These are phyloP conservation scores for Cutaneotrichosporon spelunceum DNA, from an alignment of 1,284 basidiomycete genomes.

Conservation along the genomic window DNA sequence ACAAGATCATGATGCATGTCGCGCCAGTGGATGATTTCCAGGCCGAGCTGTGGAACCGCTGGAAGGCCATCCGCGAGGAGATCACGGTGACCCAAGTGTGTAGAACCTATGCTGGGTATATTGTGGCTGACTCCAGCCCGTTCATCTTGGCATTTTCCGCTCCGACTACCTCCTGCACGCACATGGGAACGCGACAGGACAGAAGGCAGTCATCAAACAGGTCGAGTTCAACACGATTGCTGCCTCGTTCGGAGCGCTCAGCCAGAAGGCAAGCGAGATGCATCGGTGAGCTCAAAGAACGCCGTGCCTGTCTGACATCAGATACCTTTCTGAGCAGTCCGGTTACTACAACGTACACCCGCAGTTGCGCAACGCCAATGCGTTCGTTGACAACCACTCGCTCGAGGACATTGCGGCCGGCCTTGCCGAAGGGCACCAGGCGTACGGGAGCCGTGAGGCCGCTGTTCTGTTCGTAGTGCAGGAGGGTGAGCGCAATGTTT, in stretches of 20 bases:
- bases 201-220: slow-evolving; percentile 67
- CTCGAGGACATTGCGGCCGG: slow-evolving; percentile 69
- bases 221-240: slow-evolving; percentile 99
- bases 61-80: slow-evolving; percentile 69
- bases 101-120: not conserved
- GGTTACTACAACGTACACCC: slow-evolving; percentile 64
- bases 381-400: slow-evolving; percentile 73
- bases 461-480: slow-evolving; percentile 82
- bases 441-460: slow-evolving; percentile 57
- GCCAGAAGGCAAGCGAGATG: slow-evolving; percentile 67
- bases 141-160: slow-evolving; percentile 89
- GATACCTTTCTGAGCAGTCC: slow-evolving; percentile 66
- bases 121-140: slow-evolving; percentile 55
- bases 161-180: slow-evolving; percentile 92
- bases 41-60: slow-evolving; percentile 77
- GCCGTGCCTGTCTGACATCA: slow-evolving; percentile 39
- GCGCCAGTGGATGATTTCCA: slow-evolving; percentile 84
- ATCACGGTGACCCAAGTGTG: slow-evolving; percentile 46
- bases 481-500: slow-evolving; percentile 86
- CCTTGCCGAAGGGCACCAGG: slow-evolving; percentile 72
- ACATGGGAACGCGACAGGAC: slow-evolving; percentile 14
- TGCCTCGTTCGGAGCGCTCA: slow-evolving; percentile 81
- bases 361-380: slow-evolving; percentile 55
- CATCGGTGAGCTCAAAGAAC: slow-evolving; percentile 65
- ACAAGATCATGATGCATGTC: slow-evolving; percentile 78